Conservation (phyloP, 306 rosid species). For the Ziziphus jujuba region DNA sequence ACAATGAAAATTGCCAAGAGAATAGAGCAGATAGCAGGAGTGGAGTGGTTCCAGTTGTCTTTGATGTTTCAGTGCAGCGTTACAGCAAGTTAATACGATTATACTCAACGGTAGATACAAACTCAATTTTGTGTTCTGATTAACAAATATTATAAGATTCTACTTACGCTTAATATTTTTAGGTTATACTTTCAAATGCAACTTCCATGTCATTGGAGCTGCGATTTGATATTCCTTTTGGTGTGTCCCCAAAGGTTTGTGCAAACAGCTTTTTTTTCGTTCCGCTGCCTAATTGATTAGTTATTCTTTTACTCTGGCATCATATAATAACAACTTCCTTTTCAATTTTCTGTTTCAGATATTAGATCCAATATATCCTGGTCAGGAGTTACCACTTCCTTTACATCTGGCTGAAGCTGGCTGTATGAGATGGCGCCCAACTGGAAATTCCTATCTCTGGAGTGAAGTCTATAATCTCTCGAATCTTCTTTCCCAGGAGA, state of each 20-base stretch:
- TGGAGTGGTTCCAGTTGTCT: conserved; percentile 80
- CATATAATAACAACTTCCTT: background rate
- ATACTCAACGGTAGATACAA: conserved; percentile 78
- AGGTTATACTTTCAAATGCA: conserved; percentile 88
- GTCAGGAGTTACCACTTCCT: conserved; percentile 90
- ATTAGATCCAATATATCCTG: conserved; percentile 85
- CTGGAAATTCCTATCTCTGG: conserved; percentile 86
- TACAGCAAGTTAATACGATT: conserved; percentile 79
- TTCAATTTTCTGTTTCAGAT: conserved; percentile 46
- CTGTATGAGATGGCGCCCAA: conserved; percentile 87
- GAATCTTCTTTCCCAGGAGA: conserved; percentile 65
- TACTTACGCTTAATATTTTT: conserved; percentile 29
- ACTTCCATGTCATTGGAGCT: conserved; percentile 78
- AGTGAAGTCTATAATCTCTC: conserved; percentile 85
- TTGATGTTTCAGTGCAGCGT: conserved; percentile 85
- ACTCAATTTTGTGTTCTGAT: conserved; percentile 22
- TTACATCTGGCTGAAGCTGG: conserved; percentile 96
- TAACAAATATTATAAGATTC: conserved; percentile 16
- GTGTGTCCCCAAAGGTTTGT: conserved; percentile 84
- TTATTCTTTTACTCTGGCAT: background rate
- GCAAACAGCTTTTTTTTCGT: background rate
- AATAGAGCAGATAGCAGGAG: conserved; percentile 31
- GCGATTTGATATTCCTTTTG: conserved; percentile 94
- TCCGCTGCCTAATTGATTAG: background rate
- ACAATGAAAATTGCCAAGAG: conserved; percentile 36